Base-by-base conservation (phyloP, 1,284 basidiomycete species). In the Vanrija sp. region DNA sequence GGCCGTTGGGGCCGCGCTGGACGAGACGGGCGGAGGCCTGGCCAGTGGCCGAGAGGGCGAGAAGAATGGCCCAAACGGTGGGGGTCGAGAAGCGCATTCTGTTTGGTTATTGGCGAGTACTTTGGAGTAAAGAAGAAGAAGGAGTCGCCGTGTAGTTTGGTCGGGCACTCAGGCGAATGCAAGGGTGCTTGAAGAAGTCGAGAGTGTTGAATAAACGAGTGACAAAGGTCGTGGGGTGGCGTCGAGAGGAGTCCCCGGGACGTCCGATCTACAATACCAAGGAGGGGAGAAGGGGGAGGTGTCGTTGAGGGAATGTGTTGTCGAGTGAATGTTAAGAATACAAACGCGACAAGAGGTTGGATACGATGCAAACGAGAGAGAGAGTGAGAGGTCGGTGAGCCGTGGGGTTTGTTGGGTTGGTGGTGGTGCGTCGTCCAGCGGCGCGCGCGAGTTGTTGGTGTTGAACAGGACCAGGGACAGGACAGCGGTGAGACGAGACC, bases 21-120 rank as follows among this genome's bases (percentile, higher is more conserved):
- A 12, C 12, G 5, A 34, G 34, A 34, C 56, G 49, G 28, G 58
- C 58, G 19, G 50, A 40, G n/a, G 51, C 59, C 47, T 61, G 55
- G 44, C 52, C 51, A 21, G 55, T 55, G n/a, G 59, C 52, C 38
- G 53, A 52, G 18, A 61, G 55, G 25, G 55, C 55, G 21, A 57
- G 52, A 38, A 61, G 59, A 18, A 61, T 8, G 3, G 55, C 53
- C 40, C 48, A 61, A 21, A 45, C 23, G 23, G 59, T 52, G 25
- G 49, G 19, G 18, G 45, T 10, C 28, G 54, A 26, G 59, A 52
- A 61, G 23, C 55, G 55, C 59, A 61, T 61, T 23, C 38, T 56
- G 9, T 26, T n/a, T 21, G 39, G 25, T 8, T 38, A 46, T 26
- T 47, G 15, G 38, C 34, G 34, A 34, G 34, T 34, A 34, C 34